Conservation (phyloP, 2,329 filamentous ascomycete genomes). For the Volutella citrinella region DNA sequence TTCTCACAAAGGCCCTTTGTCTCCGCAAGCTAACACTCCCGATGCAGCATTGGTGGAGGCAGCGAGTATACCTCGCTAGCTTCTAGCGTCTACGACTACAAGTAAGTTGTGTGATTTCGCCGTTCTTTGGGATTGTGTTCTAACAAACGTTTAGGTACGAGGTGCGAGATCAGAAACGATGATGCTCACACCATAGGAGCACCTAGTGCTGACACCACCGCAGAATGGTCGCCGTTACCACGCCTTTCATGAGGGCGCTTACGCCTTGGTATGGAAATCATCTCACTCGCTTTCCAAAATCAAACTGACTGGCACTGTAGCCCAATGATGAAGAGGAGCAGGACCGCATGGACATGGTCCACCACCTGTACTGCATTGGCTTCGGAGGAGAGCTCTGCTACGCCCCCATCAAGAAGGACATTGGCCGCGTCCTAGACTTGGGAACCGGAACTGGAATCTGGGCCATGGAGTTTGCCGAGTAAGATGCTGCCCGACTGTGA, state of each 20-base stretch:
- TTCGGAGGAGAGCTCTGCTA: conserved; percentile 1
- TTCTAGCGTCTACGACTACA: neutral
- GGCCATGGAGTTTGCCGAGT: conserved; percentile 8
- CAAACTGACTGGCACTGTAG: too few relatives aligned
- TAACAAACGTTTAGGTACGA: neutral
- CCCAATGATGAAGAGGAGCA: conserved; percentile 7
- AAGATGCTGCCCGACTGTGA: neutral
- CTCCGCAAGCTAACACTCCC: too few relatives aligned
- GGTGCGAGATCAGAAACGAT: neutral
- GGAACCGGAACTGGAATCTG: conserved; percentile 6
- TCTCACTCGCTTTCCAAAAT: too few relatives aligned
- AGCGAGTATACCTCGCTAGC: too few relatives aligned
- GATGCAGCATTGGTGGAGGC: too few relatives aligned
- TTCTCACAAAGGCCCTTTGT: too few relatives aligned
- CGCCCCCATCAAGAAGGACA: neutral
- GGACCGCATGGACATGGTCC: conserved; percentile 4
- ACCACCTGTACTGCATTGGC: conserved; percentile 2
- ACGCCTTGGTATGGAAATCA: neutral
- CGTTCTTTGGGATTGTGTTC: neutral
- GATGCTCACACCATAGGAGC: neutral
- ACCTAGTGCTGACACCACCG: neutral
- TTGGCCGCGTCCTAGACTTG: conserved; percentile 3
- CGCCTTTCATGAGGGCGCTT: neutral
- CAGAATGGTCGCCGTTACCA: neutral
- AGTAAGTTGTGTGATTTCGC: neutral